Percentiles rank a stretch among this genome's conserved stretches.
Evolutionary conservation across 2,329 filamentous ascomycete species (phyloP).

Genomic region (Thelonectria blattea): DNA sequence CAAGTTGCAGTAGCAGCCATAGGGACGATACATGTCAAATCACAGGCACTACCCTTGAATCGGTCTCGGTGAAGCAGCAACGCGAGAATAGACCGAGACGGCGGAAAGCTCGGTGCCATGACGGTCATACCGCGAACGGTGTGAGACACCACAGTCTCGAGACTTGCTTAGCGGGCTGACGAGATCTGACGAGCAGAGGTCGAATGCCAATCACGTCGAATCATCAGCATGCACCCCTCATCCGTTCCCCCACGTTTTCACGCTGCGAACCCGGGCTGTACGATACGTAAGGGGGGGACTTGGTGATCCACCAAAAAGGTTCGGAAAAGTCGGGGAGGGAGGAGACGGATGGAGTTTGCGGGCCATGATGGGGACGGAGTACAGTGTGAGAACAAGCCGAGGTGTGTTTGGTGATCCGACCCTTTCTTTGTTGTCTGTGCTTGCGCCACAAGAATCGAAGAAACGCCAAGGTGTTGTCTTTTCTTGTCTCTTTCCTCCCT

Average conservation of each 20-base stretch:
- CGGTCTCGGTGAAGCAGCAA: neutral
- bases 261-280: constrained; percentile 12
- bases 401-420: too few relatives aligned
- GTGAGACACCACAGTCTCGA: neutral
- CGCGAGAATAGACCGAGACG: too few relatives aligned
- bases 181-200: neutral
- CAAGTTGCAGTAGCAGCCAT: neutral
- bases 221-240: constrained; percentile 20
- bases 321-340: constrained; percentile 13
- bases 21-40: neutral
- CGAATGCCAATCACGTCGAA: constrained; percentile 8
- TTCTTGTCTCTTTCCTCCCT: too few relatives aligned
- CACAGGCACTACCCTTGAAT: neutral
- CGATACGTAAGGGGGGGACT: constrained; percentile 10
- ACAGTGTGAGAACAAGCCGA: too few relatives aligned
- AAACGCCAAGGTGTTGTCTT: neutral
- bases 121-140: neutral
- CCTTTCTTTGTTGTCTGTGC: too few relatives aligned
- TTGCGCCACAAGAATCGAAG: neutral
- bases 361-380: neutral
- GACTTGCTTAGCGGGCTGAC: neutral
- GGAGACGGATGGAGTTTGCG: neutral
- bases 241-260: constrained; percentile 22
- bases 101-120: neutral
- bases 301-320: constrained; percentile 12